Evolutionary conservation across 768 basidiomycete genomes (phyloP).

Genomic region (Fomitopsis pulvina): DNA sequence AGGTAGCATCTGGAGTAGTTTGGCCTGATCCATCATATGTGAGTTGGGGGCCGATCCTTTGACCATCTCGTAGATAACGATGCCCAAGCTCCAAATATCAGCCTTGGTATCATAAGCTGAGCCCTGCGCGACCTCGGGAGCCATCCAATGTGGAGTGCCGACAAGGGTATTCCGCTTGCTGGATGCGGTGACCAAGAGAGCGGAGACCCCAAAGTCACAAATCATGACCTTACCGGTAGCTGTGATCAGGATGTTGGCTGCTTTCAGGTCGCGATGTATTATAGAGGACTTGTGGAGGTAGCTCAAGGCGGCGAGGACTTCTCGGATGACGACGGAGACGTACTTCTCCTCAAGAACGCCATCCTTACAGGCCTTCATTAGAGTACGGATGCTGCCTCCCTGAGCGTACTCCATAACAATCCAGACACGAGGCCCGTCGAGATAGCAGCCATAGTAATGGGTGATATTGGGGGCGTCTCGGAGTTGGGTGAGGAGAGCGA

Average conservation of each 20-base stretch:
- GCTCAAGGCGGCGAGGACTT: constrained; percentile 78
- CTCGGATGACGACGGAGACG: constrained; percentile 79
- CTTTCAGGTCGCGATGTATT: constrained; percentile 97
- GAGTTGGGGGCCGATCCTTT: constrained; percentile 95
- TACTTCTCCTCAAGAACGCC: constrained; percentile 85
- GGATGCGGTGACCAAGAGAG: constrained; percentile 72
- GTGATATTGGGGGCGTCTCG: constrained; percentile 88
- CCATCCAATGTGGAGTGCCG: constrained; percentile 99
- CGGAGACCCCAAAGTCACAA: constrained; percentile 98
- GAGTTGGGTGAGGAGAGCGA: constrained; percentile 85
- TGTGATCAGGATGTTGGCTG: constrained; percentile 92
- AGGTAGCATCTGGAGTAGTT: constrained; percentile 86
- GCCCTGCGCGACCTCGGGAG: constrained; percentile 90
- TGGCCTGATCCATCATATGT: constrained; percentile 73
- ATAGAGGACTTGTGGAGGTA: constrained; percentile 93
- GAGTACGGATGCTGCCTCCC: constrained; percentile 87
- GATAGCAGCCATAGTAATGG: constrained; percentile 93
- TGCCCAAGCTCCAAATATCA: constrained; percentile 97
- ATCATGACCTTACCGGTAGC: constrained; percentile 88
- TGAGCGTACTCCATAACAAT: constrained; percentile 98
- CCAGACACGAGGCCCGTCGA: constrained; percentile 95
- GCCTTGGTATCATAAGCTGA: constrained; percentile 97
- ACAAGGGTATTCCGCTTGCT: constrained; percentile 96
- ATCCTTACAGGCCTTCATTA: constrained; percentile 82
- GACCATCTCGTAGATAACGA: constrained; percentile 93